phyloP scores from a whole-genome alignment of 2,329 filamentous ascomycete genomes.

The Aspergillus costaricaensis region DNA sequence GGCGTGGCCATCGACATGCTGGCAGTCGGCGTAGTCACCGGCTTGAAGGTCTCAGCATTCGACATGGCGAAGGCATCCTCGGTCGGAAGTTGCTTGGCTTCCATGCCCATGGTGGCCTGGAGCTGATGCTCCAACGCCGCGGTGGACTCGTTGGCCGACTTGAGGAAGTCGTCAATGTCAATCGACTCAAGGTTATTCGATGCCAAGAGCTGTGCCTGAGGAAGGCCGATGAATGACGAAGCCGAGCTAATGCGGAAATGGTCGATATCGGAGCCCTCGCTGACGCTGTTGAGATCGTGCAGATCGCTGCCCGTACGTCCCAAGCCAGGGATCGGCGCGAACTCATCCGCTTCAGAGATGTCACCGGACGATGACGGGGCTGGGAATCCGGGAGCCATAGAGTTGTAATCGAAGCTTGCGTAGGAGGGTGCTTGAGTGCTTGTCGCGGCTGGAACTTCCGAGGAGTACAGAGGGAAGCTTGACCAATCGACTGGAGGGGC shows the following conservation, averaged over 20 bases:
- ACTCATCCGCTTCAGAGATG: constrained; percentile 51
- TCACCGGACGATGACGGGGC: constrained; percentile 53
- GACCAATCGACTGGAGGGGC: constrained; percentile 52
- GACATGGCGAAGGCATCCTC: constrained; percentile 34
- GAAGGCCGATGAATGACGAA: constrained; percentile 45
- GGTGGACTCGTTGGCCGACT: constrained; percentile 44
- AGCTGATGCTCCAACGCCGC: constrained; percentile 44
- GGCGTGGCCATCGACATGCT: constrained; percentile 28
- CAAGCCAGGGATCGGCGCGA: constrained; percentile 35
- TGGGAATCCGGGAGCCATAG: constrained; percentile 40
- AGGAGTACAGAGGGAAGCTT: constrained; percentile 46
- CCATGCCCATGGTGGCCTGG: constrained; percentile 40
- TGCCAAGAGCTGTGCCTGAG: constrained; percentile 44
- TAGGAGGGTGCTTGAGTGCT: constrained; percentile 50
- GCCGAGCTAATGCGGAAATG: constrained; percentile 46
- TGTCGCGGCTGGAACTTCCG: constrained; percentile 39
- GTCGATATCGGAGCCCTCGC: constrained; percentile 45
- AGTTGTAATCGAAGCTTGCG: constrained; percentile 48
- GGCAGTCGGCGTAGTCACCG: constrained; percentile 22
- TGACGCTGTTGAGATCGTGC: constrained; percentile 44
- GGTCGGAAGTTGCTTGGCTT: constrained; percentile 34
- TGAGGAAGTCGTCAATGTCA: constrained; percentile 48
- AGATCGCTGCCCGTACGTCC: constrained; percentile 33
- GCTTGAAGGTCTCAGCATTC: constrained; percentile 26
- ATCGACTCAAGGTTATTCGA: constrained; percentile 44